Conservation (phyloP, 306 rosid species). For the Albizia julibrissin region DNA sequence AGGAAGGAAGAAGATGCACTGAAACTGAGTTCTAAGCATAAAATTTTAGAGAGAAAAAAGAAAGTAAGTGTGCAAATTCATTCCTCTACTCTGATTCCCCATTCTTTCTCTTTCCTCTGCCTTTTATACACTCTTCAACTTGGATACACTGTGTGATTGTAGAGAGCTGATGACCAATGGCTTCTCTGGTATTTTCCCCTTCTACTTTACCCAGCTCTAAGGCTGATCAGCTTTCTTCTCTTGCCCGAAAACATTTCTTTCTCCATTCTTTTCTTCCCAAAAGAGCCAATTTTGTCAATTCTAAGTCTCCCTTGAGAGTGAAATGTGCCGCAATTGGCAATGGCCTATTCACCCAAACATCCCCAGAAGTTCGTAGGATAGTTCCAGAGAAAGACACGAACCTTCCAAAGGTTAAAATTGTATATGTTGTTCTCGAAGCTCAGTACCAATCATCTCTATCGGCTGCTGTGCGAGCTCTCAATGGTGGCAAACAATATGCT, state of each 20-base stretch:
- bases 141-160: background rate
- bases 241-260: conserved; percentile 68
- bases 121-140: background rate
- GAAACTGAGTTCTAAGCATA: conserved; percentile 30
- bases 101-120: background rate
- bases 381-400: conserved; percentile 63
- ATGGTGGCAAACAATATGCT: conserved; percentile 50
- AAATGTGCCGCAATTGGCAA: conserved; percentile 86
- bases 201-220: conserved; percentile 69
- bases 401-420: conserved; percentile 78
- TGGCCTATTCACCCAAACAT: conserved; percentile 93
- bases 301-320: conserved; percentile 53
- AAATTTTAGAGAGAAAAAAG: background rate
- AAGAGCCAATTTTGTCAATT: conserved; percentile 39
- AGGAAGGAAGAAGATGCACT: background rate
- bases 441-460: conserved; percentile 94
- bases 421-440: conserved; percentile 92
- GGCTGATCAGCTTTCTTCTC: conserved; percentile 64
- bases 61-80: conserved; percentile 1
- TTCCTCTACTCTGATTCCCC: conserved; percentile 4
- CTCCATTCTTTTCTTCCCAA: conserved; percentile 91
- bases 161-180: conserved; percentile 58
- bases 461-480: conserved; percentile 77
- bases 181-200: conserved; percentile 74
- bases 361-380: conserved; percentile 86